These are phyloP conservation scores for Lactarius tabidus DNA, from an alignment of 768 basidiomycete genomes.

Conservation along the genomic window DNA sequence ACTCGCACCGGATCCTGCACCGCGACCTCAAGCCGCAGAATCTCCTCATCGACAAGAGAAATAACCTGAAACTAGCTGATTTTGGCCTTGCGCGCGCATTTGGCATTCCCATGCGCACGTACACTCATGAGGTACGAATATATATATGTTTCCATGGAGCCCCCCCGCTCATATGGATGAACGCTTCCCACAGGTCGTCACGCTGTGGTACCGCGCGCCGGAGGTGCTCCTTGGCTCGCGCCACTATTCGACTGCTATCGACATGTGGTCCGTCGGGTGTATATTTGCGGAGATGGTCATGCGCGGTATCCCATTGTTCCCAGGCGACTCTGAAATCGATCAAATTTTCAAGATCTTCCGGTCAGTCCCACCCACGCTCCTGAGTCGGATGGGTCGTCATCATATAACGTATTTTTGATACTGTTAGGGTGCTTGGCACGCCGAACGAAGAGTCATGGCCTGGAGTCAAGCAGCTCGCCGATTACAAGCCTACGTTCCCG, in stretches of 20 bases:
- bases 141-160: neutral
- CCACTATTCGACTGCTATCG: constrained; percentile 96
- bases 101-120: constrained; percentile 98
- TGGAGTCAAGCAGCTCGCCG: constrained; percentile 80
- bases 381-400: too few relatives aligned
- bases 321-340: constrained; percentile 99
- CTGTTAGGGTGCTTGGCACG: constrained; percentile 89
- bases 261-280: constrained; percentile 99
- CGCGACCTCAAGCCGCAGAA: constrained; percentile 57
- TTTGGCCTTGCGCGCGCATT: constrained; percentile 65
- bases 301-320: constrained; percentile 86
- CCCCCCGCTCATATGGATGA: neutral
- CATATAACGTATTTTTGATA: too few relatives aligned
- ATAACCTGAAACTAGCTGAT: constrained; percentile 54
- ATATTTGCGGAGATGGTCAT: constrained; percentile 99
- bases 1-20: constrained; percentile 54
- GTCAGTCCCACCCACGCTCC: constrained; percentile 41
- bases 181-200: constrained; percentile 98
- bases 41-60: constrained; percentile 47
- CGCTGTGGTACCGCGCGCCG: constrained; percentile 98
- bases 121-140: constrained; percentile 84
- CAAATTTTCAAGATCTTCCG: constrained; percentile 99
- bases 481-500: constrained; percentile 96
- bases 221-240: constrained; percentile 94
- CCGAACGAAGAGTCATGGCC: constrained; percentile 92